Evolutionary conservation across 768 basidiomycete genomes (phyloP).

Genomic region (Pisolithus marmoratus): DNA sequence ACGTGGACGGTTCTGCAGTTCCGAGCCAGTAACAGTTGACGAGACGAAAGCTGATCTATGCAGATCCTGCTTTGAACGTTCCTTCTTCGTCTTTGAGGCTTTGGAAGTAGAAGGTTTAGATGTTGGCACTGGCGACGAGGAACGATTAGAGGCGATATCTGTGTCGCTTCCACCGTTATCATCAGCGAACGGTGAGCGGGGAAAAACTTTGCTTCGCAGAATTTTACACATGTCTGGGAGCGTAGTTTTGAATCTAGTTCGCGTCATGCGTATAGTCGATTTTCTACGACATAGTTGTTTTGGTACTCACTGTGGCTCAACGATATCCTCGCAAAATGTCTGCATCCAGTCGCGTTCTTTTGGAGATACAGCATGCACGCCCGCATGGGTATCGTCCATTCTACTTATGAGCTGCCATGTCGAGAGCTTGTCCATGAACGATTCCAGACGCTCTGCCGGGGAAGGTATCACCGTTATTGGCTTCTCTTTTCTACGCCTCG

Average conservation of each 20-base stretch:
- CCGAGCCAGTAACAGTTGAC: slow-evolving; percentile 12
- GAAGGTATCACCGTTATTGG: slow-evolving; percentile 18
- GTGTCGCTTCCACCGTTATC: slow-evolving; percentile 33
- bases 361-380: slow-evolving; percentile 5
- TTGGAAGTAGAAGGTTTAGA: slow-evolving; percentile 8
- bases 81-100: background rate
- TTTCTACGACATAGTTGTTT: background rate
- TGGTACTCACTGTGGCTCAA: slow-evolving; percentile 53
- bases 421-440: slow-evolving; percentile 74
- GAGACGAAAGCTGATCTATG: slow-evolving; percentile 13
- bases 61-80: slow-evolving; percentile 9
- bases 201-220: slow-evolving; percentile 64
- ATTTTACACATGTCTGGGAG: slow-evolving; percentile 52
- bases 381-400: slow-evolving; percentile 33
- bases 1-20: slow-evolving; percentile 44
- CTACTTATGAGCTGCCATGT: slow-evolving; percentile 61
- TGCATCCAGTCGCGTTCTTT: slow-evolving; percentile 69
- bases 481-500: slow-evolving; percentile 18
- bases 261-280: background rate
- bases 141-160: slow-evolving; percentile 10
- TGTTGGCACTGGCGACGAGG: slow-evolving; percentile 8
- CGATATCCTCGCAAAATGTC: slow-evolving; percentile 57
- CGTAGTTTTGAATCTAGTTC: slow-evolving; percentile 45
- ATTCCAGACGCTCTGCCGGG: slow-evolving; percentile 53
- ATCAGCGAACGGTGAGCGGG: slow-evolving; percentile 55